Conservation (phyloP, 768 basidiomycete genomes). For the Paxillus involutus region DNA sequence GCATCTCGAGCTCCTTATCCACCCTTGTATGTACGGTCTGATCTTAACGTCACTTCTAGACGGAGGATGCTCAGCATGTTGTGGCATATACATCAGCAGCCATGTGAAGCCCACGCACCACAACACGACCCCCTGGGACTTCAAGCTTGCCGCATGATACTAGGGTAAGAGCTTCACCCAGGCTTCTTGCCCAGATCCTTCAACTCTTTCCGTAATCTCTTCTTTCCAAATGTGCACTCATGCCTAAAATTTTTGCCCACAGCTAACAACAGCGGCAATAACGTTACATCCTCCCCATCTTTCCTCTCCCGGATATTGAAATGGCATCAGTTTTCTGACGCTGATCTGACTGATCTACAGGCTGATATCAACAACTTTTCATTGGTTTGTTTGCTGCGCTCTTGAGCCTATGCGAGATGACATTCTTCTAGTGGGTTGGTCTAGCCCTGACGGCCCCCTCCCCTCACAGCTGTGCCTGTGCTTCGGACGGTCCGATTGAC, state of each 20-base stretch:
- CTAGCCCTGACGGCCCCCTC: slow-evolving; percentile 43
- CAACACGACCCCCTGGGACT: slow-evolving; percentile 60
- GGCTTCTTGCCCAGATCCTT: neutral
- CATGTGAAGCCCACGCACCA: slow-evolving; percentile 37
- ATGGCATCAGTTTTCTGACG: slow-evolving; percentile 38
- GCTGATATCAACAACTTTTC: slow-evolving; percentile 43
- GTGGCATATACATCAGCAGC: slow-evolving; percentile 14
- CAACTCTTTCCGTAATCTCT: neutral
- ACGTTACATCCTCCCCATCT: slow-evolving; percentile 35
- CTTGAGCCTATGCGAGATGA: neutral
- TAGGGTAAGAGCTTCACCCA: slow-evolving; percentile 34
- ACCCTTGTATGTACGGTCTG: neutral
- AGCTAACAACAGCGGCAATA: slow-evolving; percentile 57
- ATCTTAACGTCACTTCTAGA: slow-evolving; percentile 29
- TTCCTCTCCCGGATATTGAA: neutral
- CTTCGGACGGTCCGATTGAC: neutral
- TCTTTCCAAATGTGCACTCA: neutral
- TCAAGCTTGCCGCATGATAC: slow-evolving; percentile 47
- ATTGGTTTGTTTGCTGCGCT: slow-evolving; percentile 32
- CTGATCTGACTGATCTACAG: slow-evolving; percentile 45
- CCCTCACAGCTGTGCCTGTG: slow-evolving; percentile 31
- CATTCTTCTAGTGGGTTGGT: slow-evolving; percentile 50
- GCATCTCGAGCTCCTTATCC: slow-evolving; percentile 19
- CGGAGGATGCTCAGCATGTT: slow-evolving; percentile 52
- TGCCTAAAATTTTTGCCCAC: slow-evolving; percentile 21